Conservation (phyloP, 1,284 basidiomycete genomes). For the Trichosporon faecale region DNA sequence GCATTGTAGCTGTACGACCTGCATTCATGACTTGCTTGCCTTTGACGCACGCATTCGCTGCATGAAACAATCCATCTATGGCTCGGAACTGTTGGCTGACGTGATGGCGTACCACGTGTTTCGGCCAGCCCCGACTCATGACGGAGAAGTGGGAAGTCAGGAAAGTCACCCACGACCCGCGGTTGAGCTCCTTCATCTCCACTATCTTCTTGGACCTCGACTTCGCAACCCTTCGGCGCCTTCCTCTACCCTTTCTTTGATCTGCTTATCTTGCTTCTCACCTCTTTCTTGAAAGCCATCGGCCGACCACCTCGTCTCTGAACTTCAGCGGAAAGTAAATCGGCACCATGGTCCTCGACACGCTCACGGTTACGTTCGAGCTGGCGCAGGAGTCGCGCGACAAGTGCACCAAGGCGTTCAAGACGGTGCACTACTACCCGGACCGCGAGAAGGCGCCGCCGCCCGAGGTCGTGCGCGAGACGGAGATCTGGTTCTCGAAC, state of each 20-base stretch:
- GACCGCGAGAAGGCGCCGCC: slow-evolving; percentile 23
- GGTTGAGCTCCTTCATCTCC: no score
- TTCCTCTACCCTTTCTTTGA: no score
- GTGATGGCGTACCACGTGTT: background rate
- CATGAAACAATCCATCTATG: background rate
- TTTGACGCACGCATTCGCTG: background rate
- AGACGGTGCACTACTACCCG: slow-evolving; percentile 38
- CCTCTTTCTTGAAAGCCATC: no score
- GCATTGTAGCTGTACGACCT: slow-evolving; percentile 3
- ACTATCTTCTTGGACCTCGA: no score
- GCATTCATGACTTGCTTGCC: background rate
- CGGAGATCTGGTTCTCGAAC: slow-evolving; percentile 37
- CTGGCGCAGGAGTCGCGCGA: slow-evolving; percentile 30
- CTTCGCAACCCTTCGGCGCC: no score
- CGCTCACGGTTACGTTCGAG: slow-evolving; percentile 16
- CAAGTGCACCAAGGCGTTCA: slow-evolving; percentile 31
- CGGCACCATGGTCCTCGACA: slow-evolving; percentile 5
- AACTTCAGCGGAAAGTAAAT: no score
- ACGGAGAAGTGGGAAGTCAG: background rate
- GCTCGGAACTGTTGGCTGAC: background rate
- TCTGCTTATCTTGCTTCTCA: background rate
- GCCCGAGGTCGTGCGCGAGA: slow-evolving; percentile 25
- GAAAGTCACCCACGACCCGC: no score
- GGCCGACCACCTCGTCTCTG: no score
- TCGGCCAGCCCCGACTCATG: slow-evolving; percentile 1